Evolutionary conservation across 2,329 filamentous ascomycete species (phyloP), one percentile per base, ranked within the genome.

Genomic region (Penicillium sp.): DNA sequence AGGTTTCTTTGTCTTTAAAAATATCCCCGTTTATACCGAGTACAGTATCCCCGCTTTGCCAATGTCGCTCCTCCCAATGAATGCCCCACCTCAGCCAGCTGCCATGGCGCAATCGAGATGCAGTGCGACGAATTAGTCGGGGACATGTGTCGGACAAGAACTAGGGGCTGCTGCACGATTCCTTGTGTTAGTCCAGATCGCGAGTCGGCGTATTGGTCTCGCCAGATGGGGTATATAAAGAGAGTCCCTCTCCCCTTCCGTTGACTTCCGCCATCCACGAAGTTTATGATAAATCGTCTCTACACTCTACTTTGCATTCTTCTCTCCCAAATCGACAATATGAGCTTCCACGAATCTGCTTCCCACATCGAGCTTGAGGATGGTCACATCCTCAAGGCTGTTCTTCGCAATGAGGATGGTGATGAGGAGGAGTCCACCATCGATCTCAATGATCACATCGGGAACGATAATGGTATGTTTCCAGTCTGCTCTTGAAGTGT

Each of bases 291-390:
- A 23, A 29, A 49, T 19, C 27, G 31, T 29, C 42, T 39, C 10
- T 38, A 49, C 31, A 51, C 36, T 38, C 23, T 44, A n/a, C 35
- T 41, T 33, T 52, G 27, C 19, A 54, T 31, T 27, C 31, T 36
- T 39, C 31, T 53, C 41, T 44, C 27, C 31, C 21, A 52, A 43
- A 50, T 43, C 2, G 10, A 55, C 44, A 64, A 8, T 21, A 80
- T 80, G 79, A 78, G 75, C 71, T 86, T 86, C 77, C 80, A 84
- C 72, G 58, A 67, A 53, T 77, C 77, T 51, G 77, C 80, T 47
- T 57, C 76, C 45, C 61, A 80, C 61, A 78, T 83, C 67, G 73
- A 73, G 65, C 68, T 85, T 62, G 80, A 82, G 48, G 77, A 83
- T 63, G 76, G 75, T 62, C 77, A 80, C 70, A 78, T 81, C 65